Percentiles rank a stretch among this genome's conserved stretches.
Evolutionary conservation across 106 monocot genomes (phyloP).

Genomic region (Gastrodia elata): DNA sequence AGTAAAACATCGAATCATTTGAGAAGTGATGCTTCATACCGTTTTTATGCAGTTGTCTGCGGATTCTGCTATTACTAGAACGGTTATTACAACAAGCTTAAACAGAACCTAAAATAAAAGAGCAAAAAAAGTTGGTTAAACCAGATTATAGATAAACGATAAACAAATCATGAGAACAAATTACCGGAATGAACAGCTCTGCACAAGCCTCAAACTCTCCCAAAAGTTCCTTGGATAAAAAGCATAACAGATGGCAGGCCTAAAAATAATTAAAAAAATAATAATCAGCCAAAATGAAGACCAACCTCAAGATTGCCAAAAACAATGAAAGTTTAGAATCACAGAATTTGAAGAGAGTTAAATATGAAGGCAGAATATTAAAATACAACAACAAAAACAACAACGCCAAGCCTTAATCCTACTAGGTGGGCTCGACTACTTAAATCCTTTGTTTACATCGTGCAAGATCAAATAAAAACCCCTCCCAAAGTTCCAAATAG

Average conservation of each 20-base stretch:
- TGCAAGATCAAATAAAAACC: too few relatives aligned
- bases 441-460: too few relatives aligned
- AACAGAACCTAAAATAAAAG: slow-evolving; percentile 59
- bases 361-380: background rate
- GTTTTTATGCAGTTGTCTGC: slow-evolving; percentile 99
- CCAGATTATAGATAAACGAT: background rate
- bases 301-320: background rate
- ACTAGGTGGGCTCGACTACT: too few relatives aligned
- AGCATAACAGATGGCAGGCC: slow-evolving; percentile 85
- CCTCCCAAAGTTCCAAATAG: too few relatives aligned
- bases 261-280: slow-evolving; percentile 21
- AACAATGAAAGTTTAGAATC: background rate
- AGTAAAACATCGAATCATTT: background rate
- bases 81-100: slow-evolving; percentile 99
- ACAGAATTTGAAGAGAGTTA: background rate
- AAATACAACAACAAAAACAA: background rate
- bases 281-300: slow-evolving; percentile 1
- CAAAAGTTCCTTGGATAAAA: slow-evolving; percentile 93
- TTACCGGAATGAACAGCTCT: slow-evolving; percentile 95
- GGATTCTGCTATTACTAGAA: slow-evolving; percentile 97
- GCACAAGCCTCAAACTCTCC: slow-evolving; percentile 98
- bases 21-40: slow-evolving; percentile 27
- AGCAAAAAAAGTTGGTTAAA: background rate
- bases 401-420: background rate
- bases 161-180: background rate